These are phyloP conservation scores for Mucuna pruriens DNA, from an alignment of 306 rosid species.

Conservation along the genomic window DNA sequence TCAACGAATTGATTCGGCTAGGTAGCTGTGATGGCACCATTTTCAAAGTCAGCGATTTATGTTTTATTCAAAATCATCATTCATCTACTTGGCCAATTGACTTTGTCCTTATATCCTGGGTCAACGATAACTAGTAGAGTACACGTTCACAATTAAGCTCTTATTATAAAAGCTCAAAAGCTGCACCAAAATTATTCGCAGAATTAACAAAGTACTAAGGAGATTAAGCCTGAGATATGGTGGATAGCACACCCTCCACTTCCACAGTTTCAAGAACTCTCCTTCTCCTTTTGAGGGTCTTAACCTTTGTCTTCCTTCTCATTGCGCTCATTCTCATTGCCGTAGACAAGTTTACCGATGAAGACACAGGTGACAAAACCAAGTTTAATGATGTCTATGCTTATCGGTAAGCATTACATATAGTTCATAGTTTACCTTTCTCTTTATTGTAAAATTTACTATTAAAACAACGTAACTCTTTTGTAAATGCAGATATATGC, in stretches of 20 bases:
- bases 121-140: no score
- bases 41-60: conserved; percentile 30
- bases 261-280: conserved; percentile 44
- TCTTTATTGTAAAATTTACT: no score
- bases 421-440: neutral
- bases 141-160: no score
- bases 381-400: conserved; percentile 45
- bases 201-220: no score
- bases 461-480: neutral
- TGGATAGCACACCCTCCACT: conserved; percentile 33
- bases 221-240: no score
- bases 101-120: neutral
- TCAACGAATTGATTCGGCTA: no score
- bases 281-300: conserved; percentile 50
- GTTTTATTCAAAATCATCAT: neutral
- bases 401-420: conserved; percentile 43
- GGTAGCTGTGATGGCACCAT: no score
- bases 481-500: conserved; percentile 55
- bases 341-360: conserved; percentile 10
- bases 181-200: no score
- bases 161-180: no score
- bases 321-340: conserved; percentile 56
- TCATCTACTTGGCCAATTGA: conserved; percentile 19
- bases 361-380: neutral
- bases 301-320: conserved; percentile 52